phyloP scores from a whole-genome alignment of 2,329 filamentous ascomycete species.

The Dactylellina drechsleri region DNA sequence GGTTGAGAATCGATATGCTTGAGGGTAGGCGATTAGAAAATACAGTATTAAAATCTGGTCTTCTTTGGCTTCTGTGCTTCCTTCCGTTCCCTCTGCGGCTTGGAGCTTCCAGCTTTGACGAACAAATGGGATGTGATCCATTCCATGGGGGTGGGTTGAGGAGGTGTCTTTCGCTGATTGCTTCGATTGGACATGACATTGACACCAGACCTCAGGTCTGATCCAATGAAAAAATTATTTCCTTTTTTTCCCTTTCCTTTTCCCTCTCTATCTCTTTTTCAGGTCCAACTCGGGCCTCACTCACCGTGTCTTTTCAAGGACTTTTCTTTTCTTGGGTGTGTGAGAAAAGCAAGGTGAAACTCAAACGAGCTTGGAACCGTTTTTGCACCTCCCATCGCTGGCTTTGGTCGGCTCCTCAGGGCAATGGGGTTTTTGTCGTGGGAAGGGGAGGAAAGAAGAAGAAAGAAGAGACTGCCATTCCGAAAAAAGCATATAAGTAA shows the following conservation, averaged over 20 bases:
- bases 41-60: slow-evolving; percentile 1
- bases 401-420: background rate
- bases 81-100: slow-evolving; percentile 7
- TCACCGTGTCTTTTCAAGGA: background rate
- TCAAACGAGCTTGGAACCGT: slow-evolving; percentile 38
- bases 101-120: slow-evolving; percentile 24
- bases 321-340: background rate
- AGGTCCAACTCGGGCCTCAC: slow-evolving; percentile 9
- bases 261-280: slow-evolving; percentile 14
- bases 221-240: no score
- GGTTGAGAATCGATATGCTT: background rate
- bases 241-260: slow-evolving; percentile 6
- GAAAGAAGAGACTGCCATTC: slow-evolving; percentile 5
- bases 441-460: slow-evolving; percentile 22
- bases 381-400: slow-evolving; percentile 3
- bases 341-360: background rate
- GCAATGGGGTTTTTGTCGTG: slow-evolving; percentile 23
- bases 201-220: background rate
- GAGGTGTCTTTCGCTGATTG: slow-evolving; percentile 12
- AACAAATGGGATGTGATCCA: slow-evolving; percentile 19
- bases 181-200: slow-evolving; percentile 28
- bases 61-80: slow-evolving; percentile 1
- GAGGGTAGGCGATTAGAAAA: slow-evolving; percentile 30
- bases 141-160: background rate
- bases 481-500: slow-evolving; percentile 32